These are phyloP conservation scores for Boletus sp. DNA, from an alignment of 1,284 basidiomycete species.

Conservation along the genomic window DNA sequence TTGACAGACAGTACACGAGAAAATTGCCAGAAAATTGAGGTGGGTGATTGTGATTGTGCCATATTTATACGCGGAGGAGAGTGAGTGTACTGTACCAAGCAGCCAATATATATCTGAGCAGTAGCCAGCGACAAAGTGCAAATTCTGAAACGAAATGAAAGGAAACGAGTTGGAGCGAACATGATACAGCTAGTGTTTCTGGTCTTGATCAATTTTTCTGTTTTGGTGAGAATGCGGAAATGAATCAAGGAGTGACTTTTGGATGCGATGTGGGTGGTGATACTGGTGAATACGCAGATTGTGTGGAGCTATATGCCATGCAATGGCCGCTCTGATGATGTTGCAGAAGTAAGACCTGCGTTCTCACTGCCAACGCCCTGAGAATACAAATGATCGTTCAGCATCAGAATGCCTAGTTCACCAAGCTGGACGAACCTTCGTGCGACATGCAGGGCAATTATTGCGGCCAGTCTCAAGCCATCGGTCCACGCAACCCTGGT, in stretches of 20 bases:
- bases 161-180: slow-evolving; percentile 13
- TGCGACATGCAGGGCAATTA: slow-evolving; percentile 86
- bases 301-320: slow-evolving; percentile 10
- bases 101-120: slow-evolving; percentile 29
- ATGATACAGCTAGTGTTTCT: slow-evolving; percentile 26
- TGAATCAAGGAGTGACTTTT: slow-evolving; percentile 21
- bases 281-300: slow-evolving; percentile 4
- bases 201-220: slow-evolving; percentile 11
- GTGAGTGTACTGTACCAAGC: slow-evolving; percentile 15
- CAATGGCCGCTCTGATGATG: slow-evolving; percentile 1
- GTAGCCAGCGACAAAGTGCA: slow-evolving; percentile 10
- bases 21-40: slow-evolving; percentile 1
- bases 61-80: slow-evolving; percentile 10
- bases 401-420: neutral
- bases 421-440: slow-evolving; percentile 44
- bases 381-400: slow-evolving; percentile 3
- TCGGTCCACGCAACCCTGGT: slow-evolving; percentile 79
- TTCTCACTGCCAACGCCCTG: slow-evolving; percentile 29
- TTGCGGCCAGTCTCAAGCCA: slow-evolving; percentile 85
- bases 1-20: slow-evolving; percentile 21
- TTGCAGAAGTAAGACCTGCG: slow-evolving; percentile 9
- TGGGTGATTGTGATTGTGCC: slow-evolving; percentile 10
- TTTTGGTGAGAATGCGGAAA: slow-evolving; percentile 14
- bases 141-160: slow-evolving; percentile 6
- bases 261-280: slow-evolving; percentile 3